Evolutionary conservation across 2,329 filamentous ascomycete species (phyloP).

Genomic region (Cephalotrichum gorgonifer): DNA sequence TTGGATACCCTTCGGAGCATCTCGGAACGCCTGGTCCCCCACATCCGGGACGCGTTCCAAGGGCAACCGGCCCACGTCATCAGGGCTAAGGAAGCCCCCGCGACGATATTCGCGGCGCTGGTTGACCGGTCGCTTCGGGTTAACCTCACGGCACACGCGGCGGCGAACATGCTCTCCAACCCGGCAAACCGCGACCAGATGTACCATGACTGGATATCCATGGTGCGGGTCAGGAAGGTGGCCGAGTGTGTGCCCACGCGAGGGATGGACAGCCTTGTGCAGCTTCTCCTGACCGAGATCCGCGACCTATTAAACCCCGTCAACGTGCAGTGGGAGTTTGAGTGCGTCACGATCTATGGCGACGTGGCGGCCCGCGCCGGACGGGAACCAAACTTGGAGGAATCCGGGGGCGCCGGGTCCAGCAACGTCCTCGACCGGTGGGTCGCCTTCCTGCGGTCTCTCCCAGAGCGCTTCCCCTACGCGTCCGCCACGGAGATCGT

Average conservation of each 20-base stretch:
- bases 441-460: constrained; percentile 59
- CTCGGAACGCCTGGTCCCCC: constrained; percentile 66
- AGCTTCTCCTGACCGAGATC: constrained; percentile 55
- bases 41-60: constrained; percentile 78
- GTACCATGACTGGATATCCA: constrained; percentile 81
- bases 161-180: constrained; percentile 84
- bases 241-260: constrained; percentile 52
- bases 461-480: constrained; percentile 64
- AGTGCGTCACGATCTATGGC: constrained; percentile 50
- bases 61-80: constrained; percentile 78
- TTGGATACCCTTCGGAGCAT: constrained; percentile 82
- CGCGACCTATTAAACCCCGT: constrained; percentile 60
- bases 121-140: constrained; percentile 81
- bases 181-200: constrained; percentile 86
- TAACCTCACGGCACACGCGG: constrained; percentile 87
- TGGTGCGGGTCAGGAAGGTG: constrained; percentile 51
- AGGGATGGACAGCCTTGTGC: constrained; percentile 57
- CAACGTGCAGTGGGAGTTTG: constrained; percentile 54
- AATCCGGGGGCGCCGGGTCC: constrained; percentile 28
- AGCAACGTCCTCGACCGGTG: constrained; percentile 68
- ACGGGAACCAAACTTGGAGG: constrained; percentile 23
- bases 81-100: constrained; percentile 77
- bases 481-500: constrained; percentile 64
- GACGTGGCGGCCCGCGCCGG: constrained; percentile 40
- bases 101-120: constrained; percentile 77